Evolutionary conservation across 1,139 yeast genomes (phyloP), one percentile per base, ranked within the genome.

Genomic region (Taphrina flavorubra): DNA sequence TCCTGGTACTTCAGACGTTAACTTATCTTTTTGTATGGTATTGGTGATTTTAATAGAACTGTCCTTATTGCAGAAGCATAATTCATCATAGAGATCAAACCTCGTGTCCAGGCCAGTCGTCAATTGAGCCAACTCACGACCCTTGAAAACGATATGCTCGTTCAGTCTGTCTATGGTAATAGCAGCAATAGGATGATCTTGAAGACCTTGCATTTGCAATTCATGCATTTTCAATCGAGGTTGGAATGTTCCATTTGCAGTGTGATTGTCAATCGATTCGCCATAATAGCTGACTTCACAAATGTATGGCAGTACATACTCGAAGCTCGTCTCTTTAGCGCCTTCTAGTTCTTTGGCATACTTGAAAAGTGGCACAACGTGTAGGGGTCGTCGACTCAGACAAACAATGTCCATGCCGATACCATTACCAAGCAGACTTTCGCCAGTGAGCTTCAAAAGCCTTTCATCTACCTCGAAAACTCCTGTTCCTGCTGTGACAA

Each of bases 171-270:
- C 87, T 36, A 90, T 84, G 16, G 86, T 83, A 44, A 87, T 84
- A 8, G 87, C 85, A 72, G 86, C 86, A 64, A 87, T 82, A 75
- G 92, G 97, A 74, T 89, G 90, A 74, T 92, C 98, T 88, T 92
- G 91, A 6, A 92, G 85, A 0, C 98, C 99, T 96, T 92, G 92
- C 98, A 94, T 95, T 77, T 94, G 99, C 31, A 95, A 79, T 74
- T 92, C 98, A 77, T 94, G 92, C 63, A 95, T 92, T 75, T 91
- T 92, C 77, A 97, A 92, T 46, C 96, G 81, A 0, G 99, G 97
- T 37, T 88, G 85, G 97, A 98, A 94, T 73, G 88, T 90, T 55
- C 82, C 40, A 20, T 53, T 40, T 13, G 44, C 47, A 5, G 11
- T 16, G 40, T 36, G 31, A n/a, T 18, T n/a, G 20, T 63, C 67